Base-by-base conservation (phyloP, 2,329 filamentous ascomycete genomes). In the Ophiostoma ulmi region DNA sequence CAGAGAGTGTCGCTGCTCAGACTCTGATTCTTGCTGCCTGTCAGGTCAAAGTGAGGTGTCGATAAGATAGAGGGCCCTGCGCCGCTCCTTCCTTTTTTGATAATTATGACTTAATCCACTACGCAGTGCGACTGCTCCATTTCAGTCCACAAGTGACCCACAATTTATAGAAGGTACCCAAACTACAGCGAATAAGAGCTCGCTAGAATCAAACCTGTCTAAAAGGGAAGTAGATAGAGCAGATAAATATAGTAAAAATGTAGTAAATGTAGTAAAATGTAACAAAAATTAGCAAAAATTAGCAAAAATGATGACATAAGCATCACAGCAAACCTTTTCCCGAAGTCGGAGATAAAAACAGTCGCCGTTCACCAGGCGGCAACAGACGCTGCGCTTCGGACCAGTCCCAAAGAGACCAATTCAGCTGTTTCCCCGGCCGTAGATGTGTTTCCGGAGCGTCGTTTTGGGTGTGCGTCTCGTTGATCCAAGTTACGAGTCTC, bases 291-390 rank as follows among this genome's bases (percentile, higher is more conserved):
- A 20, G 17, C 44, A 48, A 5, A 48, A 31, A 31, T 31, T 3
- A 31, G 58, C 13, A 3, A 26, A 14, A 22, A n/a, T 63, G 58
- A 26, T 63, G 13, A 63, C 11, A 17, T 63, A 65, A 65, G 39
- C 36, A 14, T 5, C 36, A 4, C 20, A 38, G 63, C 63, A 22
- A 39, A 65, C 36, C 20, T 39, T 36, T 65, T 38, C 63, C 63
- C 63, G 63, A 65, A n/a, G 63, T 65, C 63, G 63, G 63, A 39
- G 35, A 65, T 65, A 39, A n/a, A 11, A 8, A 3, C 52, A 58
- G n/a, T 11, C 52, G 52, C 10, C 52, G 44, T 39, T 39, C 11
- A 13, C 11, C 10, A 39, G 38, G 52, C 22, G 20, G n/a, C 5
- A 11, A 11, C 31, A 17, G 8, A 55, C 6, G 7, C 52, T 22